A percentile compares a stretch with the other conserved stretches of the same genome.
Conservation (phyloP, 306 rosid genomes). For the Dryas drummondii region DNA sequence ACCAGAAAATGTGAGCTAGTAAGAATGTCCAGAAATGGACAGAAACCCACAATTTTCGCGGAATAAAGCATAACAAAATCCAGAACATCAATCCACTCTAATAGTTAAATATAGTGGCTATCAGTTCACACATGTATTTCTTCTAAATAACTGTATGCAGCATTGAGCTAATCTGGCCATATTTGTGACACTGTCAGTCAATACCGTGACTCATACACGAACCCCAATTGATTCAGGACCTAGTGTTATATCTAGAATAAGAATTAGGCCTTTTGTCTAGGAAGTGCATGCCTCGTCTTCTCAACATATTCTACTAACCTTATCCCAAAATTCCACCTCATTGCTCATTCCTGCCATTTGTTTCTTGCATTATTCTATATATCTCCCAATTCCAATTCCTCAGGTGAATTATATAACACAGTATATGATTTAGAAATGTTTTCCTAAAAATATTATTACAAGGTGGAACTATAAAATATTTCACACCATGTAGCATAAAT, state of each 20-base stretch:
- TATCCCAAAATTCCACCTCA: background rate
- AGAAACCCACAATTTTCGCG: background rate
- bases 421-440: background rate
- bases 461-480: slow-evolving; percentile 3
- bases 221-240: background rate
- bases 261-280: background rate
- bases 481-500: slow-evolving; percentile 15
- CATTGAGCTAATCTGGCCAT: background rate
- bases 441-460: background rate
- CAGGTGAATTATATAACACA: background rate
- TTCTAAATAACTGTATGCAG: background rate
- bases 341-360: background rate
- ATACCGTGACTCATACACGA: background rate
- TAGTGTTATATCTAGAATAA: background rate
- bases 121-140: background rate
- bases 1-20: background rate
- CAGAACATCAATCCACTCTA: slow-evolving; percentile 16
- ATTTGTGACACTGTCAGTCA: background rate
- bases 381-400: background rate
- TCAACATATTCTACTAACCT: background rate
- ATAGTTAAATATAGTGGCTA: slow-evolving; percentile 4
- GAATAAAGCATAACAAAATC: background rate
- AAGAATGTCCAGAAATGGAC: background rate
- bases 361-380: background rate
- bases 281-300: background rate